Base-by-base conservation (phyloP, 192 early-diverging fungal species). In the Podila epigama region DNA sequence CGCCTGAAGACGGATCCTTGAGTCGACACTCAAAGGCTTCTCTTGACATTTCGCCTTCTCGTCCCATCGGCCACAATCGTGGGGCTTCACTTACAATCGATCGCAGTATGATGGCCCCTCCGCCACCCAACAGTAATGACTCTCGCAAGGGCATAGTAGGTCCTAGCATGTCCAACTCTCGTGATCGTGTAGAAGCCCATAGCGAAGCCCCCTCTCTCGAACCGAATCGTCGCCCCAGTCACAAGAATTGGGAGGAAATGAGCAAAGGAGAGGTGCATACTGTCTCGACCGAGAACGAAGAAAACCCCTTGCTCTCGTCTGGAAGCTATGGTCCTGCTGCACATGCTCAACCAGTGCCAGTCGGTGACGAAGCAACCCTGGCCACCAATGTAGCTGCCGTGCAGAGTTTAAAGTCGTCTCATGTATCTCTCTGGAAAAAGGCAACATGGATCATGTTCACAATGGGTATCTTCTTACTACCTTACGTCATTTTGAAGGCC, bases 401-500 rank as follows among this genome's bases (percentile, higher is more conserved):
- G 5, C 60, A 48, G 11, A 63, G 72, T 11, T 53, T 77, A 28
- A 77, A 77, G 6, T 68, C 72, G 5, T 58, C 72, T 2, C 60
- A 52, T 29, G 66, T 77, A 2, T 68, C 72, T 1, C 32, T 63
- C 18, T 77, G 72, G 72, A 77, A 77, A 48, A 77, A 77, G 25
- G 48, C 48, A 2, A 7, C 50, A 11, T 77, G 72, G 72, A 58
- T 77, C 15, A 16, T 39, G 8, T 68, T 77, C 37, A 77, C 72
- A 2, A 39, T 63, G 48, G 51, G 60, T 2, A 67, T 77, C 27
- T 77, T 77, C 32, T 28, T 77, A 36, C 48, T 77, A 2, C 72
- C 72, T 0, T 77, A 77, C 27, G 27, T 67, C 32, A 41, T 77
- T 31, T 31, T 77, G 25, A 77, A 77, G 60, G 58, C 72, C 1